These are phyloP conservation scores for Kazachstania viticola DNA, from an alignment of 805 yeast species.

Conservation along the genomic window DNA sequence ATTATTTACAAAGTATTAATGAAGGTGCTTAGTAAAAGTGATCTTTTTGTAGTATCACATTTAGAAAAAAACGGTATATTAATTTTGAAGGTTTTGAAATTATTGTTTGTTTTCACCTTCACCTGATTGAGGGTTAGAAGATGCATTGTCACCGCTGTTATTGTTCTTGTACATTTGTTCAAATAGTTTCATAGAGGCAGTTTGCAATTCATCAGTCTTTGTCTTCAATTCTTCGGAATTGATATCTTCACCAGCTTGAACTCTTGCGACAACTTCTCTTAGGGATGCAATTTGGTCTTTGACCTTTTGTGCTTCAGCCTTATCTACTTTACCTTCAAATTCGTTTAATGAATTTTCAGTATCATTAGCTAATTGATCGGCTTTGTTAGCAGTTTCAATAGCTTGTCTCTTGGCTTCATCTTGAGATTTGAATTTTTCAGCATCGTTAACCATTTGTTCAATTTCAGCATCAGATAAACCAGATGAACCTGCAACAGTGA, in stretches of 20 bases:
- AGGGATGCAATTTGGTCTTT: conserved; percentile 42
- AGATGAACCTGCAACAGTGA: conserved; percentile 92
- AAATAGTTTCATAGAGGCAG: conserved; percentile 62
- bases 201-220: conserved; percentile 67
- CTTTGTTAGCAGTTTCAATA: conserved; percentile 68
- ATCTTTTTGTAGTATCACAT: too few relatives aligned
- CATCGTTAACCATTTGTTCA: conserved; percentile 83
- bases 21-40: too few relatives aligned
- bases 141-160: neutral
- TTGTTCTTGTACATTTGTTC: conserved; percentile 41
- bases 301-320: conserved; percentile 35
- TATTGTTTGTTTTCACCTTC: conserved; percentile 4
- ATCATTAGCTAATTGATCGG: conserved; percentile 72
- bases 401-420: conserved; percentile 80
- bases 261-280: conserved; percentile 57
- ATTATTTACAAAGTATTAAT: too few relatives aligned
- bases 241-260: conserved; percentile 47
- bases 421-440: conserved; percentile 78
- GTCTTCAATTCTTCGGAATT: conserved; percentile 51
- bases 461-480: conserved; percentile 86
- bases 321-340: conserved; percentile 49
- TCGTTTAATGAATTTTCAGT: conserved; percentile 78
- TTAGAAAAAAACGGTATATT: too few relatives aligned
- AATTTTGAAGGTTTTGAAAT: neutral
- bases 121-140: conserved; percentile 4